Conservation (phyloP, 2,329 filamentous ascomycete genomes). For the Dactylellina sp. region DNA sequence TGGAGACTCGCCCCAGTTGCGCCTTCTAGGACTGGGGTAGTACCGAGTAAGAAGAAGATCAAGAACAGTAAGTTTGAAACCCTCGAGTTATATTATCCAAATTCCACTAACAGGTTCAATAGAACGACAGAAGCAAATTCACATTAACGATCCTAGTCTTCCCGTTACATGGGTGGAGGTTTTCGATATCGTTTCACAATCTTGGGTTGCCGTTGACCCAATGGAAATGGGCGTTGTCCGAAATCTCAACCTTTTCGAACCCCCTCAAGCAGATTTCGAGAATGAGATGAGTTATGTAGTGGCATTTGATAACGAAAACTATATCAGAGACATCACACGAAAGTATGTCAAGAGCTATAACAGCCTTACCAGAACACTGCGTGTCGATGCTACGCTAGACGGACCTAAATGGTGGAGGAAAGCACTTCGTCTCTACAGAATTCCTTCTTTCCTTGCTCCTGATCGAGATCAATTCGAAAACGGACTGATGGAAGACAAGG, state of each 20-base stretch:
- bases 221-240: constrained; percentile 83
- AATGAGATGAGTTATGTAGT: constrained; percentile 87
- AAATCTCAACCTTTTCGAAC: constrained; percentile 81
- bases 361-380: constrained; percentile 83
- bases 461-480: constrained; percentile 88
- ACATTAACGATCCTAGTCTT: constrained; percentile 76
- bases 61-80: constrained; percentile 34
- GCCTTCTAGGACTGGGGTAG: constrained; percentile 22
- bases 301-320: constrained; percentile 79
- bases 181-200: constrained; percentile 85
- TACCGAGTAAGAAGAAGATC: background rate
- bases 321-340: constrained; percentile 83
- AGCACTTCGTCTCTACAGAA: constrained; percentile 63
- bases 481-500: constrained; percentile 76
- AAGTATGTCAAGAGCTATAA: constrained; percentile 90
- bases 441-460: constrained; percentile 32
- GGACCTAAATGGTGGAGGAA: constrained; percentile 70
- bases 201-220: constrained; percentile 90
- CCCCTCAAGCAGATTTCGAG: constrained; percentile 77
- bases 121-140: constrained; percentile 62
- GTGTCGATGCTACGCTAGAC: constrained; percentile 76
- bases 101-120: constrained; percentile 4
- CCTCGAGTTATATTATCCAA: background rate
- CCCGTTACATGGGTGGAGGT: constrained; percentile 96
- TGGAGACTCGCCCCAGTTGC: constrained; percentile 45